phyloP scores from a whole-genome alignment of 2,329 filamentous ascomycete genomes.

The Neobulgaria alba region DNA sequence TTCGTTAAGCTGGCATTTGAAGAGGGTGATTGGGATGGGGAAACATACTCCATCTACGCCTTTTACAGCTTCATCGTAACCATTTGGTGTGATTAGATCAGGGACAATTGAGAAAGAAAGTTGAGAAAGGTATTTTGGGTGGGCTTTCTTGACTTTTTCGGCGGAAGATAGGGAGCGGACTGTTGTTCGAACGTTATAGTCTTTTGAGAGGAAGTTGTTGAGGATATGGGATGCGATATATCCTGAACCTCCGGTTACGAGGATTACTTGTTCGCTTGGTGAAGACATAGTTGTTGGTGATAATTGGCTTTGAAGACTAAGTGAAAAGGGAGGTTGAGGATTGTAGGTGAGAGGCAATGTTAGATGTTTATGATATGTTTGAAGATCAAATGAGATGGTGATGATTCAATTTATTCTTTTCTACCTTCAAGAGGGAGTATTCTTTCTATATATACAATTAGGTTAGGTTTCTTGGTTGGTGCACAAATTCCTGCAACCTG shows the following conservation, averaged over 20 bases:
- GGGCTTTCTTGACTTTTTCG: slow-evolving; percentile 33
- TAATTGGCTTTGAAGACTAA: background rate
- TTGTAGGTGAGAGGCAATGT: no score
- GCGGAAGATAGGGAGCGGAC: slow-evolving; percentile 38
- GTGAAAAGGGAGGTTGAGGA: background rate
- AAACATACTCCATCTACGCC: slow-evolving; percentile 55
- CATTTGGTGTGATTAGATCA: slow-evolving; percentile 60
- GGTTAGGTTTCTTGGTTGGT: no score
- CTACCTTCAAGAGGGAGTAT: no score
- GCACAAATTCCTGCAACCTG: no score
- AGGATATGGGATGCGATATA: slow-evolving; percentile 45
- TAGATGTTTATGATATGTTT: no score
- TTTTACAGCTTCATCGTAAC: slow-evolving; percentile 50
- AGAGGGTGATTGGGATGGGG: background rate
- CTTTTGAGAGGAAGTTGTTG: slow-evolving; percentile 33
- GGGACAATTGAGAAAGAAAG: slow-evolving; percentile 45
- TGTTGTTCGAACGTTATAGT: slow-evolving; percentile 34
- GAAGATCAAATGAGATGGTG: no score
- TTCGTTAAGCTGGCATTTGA: slow-evolving; percentile 1
- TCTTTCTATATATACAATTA: no score
- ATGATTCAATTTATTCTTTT: no score
- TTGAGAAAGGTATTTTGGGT: slow-evolving; percentile 30
- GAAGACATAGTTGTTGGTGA: slow-evolving; percentile 2
- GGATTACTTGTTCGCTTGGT: slow-evolving; percentile 16
- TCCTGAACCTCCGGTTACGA: slow-evolving; percentile 34